Evolutionary conservation across 129 eudicot genomes (phyloP).

Genomic region (Silybum marianum): DNA sequence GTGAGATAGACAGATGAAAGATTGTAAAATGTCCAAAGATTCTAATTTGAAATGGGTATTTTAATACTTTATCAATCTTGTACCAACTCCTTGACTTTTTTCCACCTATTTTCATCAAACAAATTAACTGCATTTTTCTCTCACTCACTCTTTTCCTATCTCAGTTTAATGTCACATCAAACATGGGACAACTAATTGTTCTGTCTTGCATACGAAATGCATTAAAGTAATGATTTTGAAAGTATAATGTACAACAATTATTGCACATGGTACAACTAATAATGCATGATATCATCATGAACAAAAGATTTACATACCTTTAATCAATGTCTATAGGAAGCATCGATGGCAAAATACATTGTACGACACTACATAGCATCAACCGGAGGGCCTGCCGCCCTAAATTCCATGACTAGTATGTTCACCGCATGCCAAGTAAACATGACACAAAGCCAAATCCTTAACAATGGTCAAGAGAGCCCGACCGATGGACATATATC

Average conservation of each 20-base stretch:
- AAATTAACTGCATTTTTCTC: neutral
- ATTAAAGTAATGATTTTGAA: neutral
- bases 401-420: conserved; percentile 57
- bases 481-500: conserved; percentile 15
- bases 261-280: neutral
- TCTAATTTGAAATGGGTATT: neutral
- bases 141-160: neutral
- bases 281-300: neutral
- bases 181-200: no score
- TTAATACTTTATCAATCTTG: neutral
- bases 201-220: neutral
- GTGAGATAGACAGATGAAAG: neutral
- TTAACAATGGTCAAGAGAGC: neutral
- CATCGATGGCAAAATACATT: conserved; percentile 77
- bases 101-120: neutral
- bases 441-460: conserved; percentile 47
- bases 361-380: conserved; percentile 82
- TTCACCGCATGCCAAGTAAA: conserved; percentile 72
- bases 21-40: neutral
- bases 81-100: neutral
- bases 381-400: conserved; percentile 59
- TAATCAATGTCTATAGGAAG: conserved; percentile 48
- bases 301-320: neutral
- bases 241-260: neutral
- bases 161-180: neutral